phyloP scores from a whole-genome alignment of 2,329 filamentous ascomycete species.

The Claviceps africana region DNA sequence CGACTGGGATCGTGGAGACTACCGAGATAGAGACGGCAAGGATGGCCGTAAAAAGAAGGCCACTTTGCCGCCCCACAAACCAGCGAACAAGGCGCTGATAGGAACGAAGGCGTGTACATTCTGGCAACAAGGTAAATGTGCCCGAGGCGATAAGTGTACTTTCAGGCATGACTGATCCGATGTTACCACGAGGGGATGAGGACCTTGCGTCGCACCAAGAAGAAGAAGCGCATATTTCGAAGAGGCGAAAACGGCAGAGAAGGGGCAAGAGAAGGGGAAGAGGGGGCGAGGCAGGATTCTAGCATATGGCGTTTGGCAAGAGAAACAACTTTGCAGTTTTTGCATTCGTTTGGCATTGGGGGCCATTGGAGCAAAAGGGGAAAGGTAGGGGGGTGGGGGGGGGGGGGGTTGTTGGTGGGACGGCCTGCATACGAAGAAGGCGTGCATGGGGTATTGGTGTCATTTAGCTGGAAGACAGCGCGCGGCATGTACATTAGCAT shows the following conservation, averaged over 20 bases:
- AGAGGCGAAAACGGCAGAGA: not conserved
- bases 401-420: no score
- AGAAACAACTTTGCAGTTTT: not conserved
- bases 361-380: not conserved
- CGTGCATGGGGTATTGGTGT: not conserved
- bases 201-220: not conserved
- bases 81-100: slow-evolving; percentile 41
- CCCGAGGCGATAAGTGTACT: slow-evolving; percentile 59
- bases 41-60: slow-evolving; percentile 27
- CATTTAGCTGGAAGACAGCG: not conserved
- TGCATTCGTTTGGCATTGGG: not conserved
- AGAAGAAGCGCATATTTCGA: not conserved
- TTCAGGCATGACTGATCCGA: slow-evolving; percentile 48
- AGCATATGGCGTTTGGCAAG: slow-evolving; percentile 3
- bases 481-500: not conserved
- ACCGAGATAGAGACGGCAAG: slow-evolving; percentile 20
- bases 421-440: no score
- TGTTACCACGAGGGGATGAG: not conserved
- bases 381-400: no score
- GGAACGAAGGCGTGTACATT: slow-evolving; percentile 58
- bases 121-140: slow-evolving; percentile 56
- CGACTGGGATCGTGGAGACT: slow-evolving; percentile 22
- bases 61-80: slow-evolving; percentile 27
- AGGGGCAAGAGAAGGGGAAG: not conserved
- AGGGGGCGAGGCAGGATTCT: not conserved